Evolutionary conservation across 2,329 filamentous ascomycete genomes (phyloP).

Genomic region (Fusarium penzigii): DNA sequence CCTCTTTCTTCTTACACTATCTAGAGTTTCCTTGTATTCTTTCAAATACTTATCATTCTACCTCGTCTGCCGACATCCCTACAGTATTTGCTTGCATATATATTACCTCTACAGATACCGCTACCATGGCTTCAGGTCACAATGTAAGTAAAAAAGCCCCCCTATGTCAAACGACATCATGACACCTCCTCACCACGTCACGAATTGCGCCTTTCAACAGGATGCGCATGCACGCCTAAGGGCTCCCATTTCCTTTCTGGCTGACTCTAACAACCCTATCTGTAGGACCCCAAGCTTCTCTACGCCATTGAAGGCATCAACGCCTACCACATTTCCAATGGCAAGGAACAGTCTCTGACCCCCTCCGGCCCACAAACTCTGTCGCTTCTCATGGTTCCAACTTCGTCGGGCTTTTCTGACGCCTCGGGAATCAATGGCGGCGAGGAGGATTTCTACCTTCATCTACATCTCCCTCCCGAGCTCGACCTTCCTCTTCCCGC

Average conservation of each 20-base stretch:
- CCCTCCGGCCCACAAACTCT: slow-evolving; percentile 86
- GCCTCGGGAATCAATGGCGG: slow-evolving; percentile 57
- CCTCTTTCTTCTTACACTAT: neutral
- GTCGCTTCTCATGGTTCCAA: slow-evolving; percentile 94
- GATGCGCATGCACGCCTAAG: neutral
- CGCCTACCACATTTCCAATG: slow-evolving; percentile 88
- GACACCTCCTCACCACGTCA: slow-evolving; percentile 11
- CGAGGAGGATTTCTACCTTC: slow-evolving; percentile 94
- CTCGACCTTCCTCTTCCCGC: slow-evolving; percentile 91
- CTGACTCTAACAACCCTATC: slow-evolving; percentile 11
- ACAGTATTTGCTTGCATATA: neutral
- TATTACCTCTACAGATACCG: neutral
- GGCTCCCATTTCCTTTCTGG: neutral
- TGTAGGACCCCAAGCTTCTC: slow-evolving; percentile 61
- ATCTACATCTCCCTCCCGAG: slow-evolving; percentile 91
- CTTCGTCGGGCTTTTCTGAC: slow-evolving; percentile 70
- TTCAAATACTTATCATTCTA: neutral
- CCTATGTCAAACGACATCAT: slow-evolving; percentile 10
- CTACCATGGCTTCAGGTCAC: slow-evolving; percentile 33
- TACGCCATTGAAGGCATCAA: slow-evolving; percentile 81
- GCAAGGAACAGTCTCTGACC: slow-evolving; percentile 80
- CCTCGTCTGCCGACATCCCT: neutral
- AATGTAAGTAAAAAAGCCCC: slow-evolving; percentile 27
- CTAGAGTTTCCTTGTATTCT: neutral
- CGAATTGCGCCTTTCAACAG: neutral